phyloP scores from a whole-genome alignment of 495 filamentous ascomycete genomes.

The Hyphodiscus hymeniophilus region DNA sequence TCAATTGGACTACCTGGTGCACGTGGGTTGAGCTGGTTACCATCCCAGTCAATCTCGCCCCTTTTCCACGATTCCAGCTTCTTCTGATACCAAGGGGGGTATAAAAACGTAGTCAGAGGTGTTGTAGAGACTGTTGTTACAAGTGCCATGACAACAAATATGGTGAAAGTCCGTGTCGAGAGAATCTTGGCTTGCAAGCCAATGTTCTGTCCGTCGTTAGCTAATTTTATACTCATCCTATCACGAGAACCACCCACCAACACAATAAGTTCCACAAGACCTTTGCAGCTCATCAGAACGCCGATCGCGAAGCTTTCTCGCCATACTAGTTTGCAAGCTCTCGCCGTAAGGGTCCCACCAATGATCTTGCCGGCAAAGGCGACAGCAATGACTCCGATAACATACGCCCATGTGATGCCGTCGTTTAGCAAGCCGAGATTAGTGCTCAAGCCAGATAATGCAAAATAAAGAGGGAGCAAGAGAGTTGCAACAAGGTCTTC shows the following conservation, averaged over 20 bases:
- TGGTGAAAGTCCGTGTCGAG: conserved; percentile 82
- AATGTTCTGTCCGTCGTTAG: conserved; percentile 59
- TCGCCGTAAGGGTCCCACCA: conserved; percentile 77
- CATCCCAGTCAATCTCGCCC: conserved; percentile 93
- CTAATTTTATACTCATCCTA: neutral
- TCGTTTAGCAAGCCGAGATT: conserved; percentile 78
- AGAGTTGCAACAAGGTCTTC: conserved; percentile 85
- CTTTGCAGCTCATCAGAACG: conserved; percentile 95
- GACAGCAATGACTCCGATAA: conserved; percentile 71
- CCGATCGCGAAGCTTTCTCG: conserved; percentile 89
- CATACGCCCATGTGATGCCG: conserved; percentile 88
- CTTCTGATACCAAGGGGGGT: conserved; percentile 84
- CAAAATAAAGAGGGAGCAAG: conserved; percentile 94
- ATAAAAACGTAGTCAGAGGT: conserved; percentile 67
- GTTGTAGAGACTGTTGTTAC: conserved; percentile 90
- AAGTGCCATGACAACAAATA: conserved; percentile 97
- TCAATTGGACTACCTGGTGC: conserved; percentile 25
- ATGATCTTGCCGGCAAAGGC: conserved; percentile 82
- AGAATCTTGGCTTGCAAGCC: conserved; percentile 88
- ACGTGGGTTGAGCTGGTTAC: conserved; percentile 42
- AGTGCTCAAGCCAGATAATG: conserved; percentile 82
- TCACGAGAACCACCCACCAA: conserved; percentile 48
- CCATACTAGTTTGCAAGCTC: conserved; percentile 75
- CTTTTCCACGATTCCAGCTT: conserved; percentile 85
- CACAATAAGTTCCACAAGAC: conserved; percentile 91